Evolutionary conservation across 306 rosid genomes (phyloP).

Genomic region (Lathyrus tuberosus): DNA sequence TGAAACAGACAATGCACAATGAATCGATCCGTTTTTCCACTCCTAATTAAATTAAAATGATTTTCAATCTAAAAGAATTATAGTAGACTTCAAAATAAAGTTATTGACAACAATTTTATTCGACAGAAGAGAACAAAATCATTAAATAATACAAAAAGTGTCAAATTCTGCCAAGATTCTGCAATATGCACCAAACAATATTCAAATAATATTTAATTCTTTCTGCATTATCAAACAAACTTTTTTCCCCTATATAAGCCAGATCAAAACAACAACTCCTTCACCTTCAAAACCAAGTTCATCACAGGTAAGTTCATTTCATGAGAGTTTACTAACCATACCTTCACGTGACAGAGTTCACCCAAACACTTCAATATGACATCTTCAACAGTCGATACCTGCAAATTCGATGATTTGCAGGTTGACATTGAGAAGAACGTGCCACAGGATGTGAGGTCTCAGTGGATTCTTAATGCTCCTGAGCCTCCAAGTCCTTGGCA

Average conservation of each 20-base stretch:
- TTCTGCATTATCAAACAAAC: not conserved
- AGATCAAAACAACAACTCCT: not conserved
- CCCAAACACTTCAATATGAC: slow-evolving; percentile 61
- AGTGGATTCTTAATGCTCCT: slow-evolving; percentile 54
- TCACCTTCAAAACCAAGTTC: slow-evolving; percentile 13
- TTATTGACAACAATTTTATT: not conserved
- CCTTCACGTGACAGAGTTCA: slow-evolving; percentile 42
- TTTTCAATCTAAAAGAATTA: not conserved
- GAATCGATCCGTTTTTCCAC: too few species aligned
- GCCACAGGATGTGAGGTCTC: slow-evolving; percentile 34
- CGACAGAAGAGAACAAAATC: not conserved
- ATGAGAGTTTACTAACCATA: slow-evolving; percentile 35
- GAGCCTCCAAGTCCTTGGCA: slow-evolving; percentile 48
- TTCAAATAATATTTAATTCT: not conserved
- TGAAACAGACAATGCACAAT: too few species aligned
- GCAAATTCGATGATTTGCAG: slow-evolving; percentile 31
- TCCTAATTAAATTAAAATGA: not conserved
- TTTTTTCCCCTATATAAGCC: slow-evolving; percentile 39
- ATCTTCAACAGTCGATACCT: slow-evolving; percentile 31
- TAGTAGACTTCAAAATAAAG: not conserved
- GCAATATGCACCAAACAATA: not conserved
- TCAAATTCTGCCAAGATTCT: not conserved
- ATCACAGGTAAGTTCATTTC: slow-evolving; percentile 20
- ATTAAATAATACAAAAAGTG: slow-evolving; percentile 1
- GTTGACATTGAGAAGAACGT: slow-evolving; percentile 40